Evolutionary conservation across 768 basidiomycete genomes (phyloP), one percentile per base, ranked within the genome.

Genomic region (Amanita phalloides): DNA sequence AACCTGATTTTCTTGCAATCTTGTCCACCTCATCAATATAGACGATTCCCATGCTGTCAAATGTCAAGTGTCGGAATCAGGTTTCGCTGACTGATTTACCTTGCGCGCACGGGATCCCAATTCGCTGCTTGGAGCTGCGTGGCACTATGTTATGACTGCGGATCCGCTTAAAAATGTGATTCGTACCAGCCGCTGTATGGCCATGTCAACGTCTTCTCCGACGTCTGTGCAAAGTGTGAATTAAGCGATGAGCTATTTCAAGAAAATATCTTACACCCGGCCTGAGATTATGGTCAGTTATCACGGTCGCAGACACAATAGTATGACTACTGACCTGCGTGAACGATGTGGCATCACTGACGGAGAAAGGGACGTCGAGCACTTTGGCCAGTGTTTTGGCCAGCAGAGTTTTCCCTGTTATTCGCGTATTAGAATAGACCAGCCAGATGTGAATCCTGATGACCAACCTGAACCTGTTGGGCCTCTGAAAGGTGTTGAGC

Each of bases 11-110:
- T 45, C 81, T 77, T 11, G 91, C 86, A 53, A 96, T 82, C 69
- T 98, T 97, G 70, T 97, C 95, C 1, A 93, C 73, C 69, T 98
- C 95, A 60, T 98, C 95, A 44, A 98, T 93, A 62, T 95, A 95
- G 30, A 97, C 84, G 55, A 98, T 96, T 5, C 94, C 94, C 63
- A 83, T 83, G 61, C 90, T 94, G 57, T 37, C 47, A 36, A 36
- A 48, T 36, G 41, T 42, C 21, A 42, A 23, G 10, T 13, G 10
- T 42, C 41, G 20, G 41, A 42, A 21, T 42, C 41, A 11, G 3
- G 41, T 42, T 23, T 42, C 9, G 41, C 3, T n/a, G 38, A 5
- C 30, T 30, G 14, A 48, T 20, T 32, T 43, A 90, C 90, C 88
- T 87, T 20, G 95, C 91, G 51, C 87, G 80, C 50, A 78, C 64